Evolutionary conservation across 306 rosid genomes (phyloP), one percentile per base, ranked within the genome.

Genomic region (Prinsepia uniflora): DNA sequence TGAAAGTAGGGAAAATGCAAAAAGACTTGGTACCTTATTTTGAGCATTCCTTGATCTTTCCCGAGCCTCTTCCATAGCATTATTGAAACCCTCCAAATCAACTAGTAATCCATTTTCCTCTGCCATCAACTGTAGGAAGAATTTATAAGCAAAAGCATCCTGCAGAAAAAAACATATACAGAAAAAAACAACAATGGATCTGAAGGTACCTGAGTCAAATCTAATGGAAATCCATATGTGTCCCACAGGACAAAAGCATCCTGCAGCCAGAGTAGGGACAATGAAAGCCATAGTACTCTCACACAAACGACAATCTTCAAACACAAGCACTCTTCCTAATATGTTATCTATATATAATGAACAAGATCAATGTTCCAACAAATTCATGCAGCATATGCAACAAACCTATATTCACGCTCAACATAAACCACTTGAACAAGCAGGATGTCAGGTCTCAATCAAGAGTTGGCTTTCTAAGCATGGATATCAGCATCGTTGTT

Each of bases 191-290:
- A 74, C 12, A 67, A 36, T 49, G 65, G 40, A 67, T 24, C n/a
- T 42, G 54, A 73, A 63, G 54, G 75, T 74, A 94, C 99, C 96
- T 94, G 97, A 72, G 99, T 94, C 83, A 94, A 88, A 84, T 94
- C 99, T 70, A 94, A 77, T 5, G 99, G 99, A 81, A 94, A 94
- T 45, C 99, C 99, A 70, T 58, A 94, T 0, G 99, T 91, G 72
- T 94, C 99, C 99, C 97, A 94, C 87, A 94, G 81, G 79, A 91
- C 79, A 85, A 94, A 94, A 47, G 96, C 99, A 70, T 91, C 99
- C 99, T 94, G 75, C 81, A 81, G 58, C 67, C 75, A 78, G 69
- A 72, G 56, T 57, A 71, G 72, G 7, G 79, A 72, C 39, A 67
- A 73, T 30, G 72, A 81, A 10, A 56, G 30, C n/a, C 41, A 17